Base-by-base conservation (phyloP, 2,329 filamentous ascomycete genomes). In the Pseudogymnoascus sp. region DNA sequence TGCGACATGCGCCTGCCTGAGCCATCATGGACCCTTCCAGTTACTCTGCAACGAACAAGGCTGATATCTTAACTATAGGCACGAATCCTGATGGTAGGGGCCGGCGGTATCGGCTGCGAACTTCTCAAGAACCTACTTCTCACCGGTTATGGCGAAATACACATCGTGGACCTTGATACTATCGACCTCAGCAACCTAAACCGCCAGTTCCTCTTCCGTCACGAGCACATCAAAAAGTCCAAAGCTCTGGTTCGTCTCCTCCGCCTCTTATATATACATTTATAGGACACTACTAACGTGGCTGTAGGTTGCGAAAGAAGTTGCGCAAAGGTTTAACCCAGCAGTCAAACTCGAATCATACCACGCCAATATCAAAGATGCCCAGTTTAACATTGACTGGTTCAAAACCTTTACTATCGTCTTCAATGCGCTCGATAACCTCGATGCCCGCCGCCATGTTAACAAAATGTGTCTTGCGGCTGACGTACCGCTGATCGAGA, bases 171-270 rank as follows among this genome's bases (percentile, higher is more conserved):
- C 76, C 89, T 99, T 65, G 95, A 99, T 75, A 99, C 95, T 1
- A 97, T 99, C 77, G 95, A 99, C 74, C 83, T 99, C 21, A 96
- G 92, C 78, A 99, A 99, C 74, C 83, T 99, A 61, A 99, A 99
- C 71, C 90, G 95, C 63, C 95, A 99, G 75, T 99, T 99, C 72
- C 86, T 99, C 59, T 99, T 99, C 76, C 86, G 93, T 66, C 89
- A 93, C 71, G 93, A 97, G 74, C 95, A 99, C 73, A 97, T 99
- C 77, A 97, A 97, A 77, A 96, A 96, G 75, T 86, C 93, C 1
- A 99, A 99, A 75, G 93, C 95, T 61, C 77, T 96, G 77, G 93
- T 95, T 81, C 67, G 85, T 77, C 65, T 40, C 51, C 37, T 37
- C 4, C 5, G 4, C 21, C 4, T 23, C n/a, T 18, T 34, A 29